phyloP scores from a whole-genome alignment of 306 rosid species.

The Fagus crenata region DNA sequence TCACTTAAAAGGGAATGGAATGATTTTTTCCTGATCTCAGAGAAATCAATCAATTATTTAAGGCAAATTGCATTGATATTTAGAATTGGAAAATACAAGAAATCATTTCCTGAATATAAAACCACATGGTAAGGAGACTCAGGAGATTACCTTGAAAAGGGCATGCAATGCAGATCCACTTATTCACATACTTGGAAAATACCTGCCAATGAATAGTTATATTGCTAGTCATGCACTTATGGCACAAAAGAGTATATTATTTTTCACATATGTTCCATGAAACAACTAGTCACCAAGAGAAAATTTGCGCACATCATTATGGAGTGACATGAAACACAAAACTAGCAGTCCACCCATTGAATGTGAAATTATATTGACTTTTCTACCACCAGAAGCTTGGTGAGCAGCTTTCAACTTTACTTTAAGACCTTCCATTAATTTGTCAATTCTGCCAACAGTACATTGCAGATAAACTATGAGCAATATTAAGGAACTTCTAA shows the following conservation, averaged over 20 bases:
- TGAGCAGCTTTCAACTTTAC: slow-evolving; percentile 72
- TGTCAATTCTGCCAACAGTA: slow-evolving; percentile 58
- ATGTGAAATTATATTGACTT: slow-evolving; percentile 79
- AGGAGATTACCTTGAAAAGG: slow-evolving; percentile 77
- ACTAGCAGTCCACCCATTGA: slow-evolving; percentile 92
- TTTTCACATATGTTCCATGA: slow-evolving; percentile 26
- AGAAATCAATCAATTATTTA: not conserved
- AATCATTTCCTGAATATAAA: not conserved
- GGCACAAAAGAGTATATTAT: not conserved
- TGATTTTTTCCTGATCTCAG: not conserved
- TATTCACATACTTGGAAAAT: slow-evolving; percentile 76
- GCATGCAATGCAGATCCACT: slow-evolving; percentile 89
- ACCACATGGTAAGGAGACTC: not conserved
- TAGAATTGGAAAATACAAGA: no score
- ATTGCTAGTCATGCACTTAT: slow-evolving; percentile 23
- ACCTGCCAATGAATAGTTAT: slow-evolving; percentile 54
- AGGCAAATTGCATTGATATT: not conserved
- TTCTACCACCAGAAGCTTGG: slow-evolving; percentile 91
- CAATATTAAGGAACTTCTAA: slow-evolving; percentile 4
- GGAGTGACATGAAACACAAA: slow-evolving; percentile 70
- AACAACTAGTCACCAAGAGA: slow-evolving; percentile 33
- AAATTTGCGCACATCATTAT: slow-evolving; percentile 59
- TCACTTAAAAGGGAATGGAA: not conserved
- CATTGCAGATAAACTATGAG: slow-evolving; percentile 1
- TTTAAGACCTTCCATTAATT: slow-evolving; percentile 71